Evolutionary conservation across 106 monocot genomes (phyloP), one percentile per base, ranked within the genome.

Genomic region (Chionographis japonica): DNA sequence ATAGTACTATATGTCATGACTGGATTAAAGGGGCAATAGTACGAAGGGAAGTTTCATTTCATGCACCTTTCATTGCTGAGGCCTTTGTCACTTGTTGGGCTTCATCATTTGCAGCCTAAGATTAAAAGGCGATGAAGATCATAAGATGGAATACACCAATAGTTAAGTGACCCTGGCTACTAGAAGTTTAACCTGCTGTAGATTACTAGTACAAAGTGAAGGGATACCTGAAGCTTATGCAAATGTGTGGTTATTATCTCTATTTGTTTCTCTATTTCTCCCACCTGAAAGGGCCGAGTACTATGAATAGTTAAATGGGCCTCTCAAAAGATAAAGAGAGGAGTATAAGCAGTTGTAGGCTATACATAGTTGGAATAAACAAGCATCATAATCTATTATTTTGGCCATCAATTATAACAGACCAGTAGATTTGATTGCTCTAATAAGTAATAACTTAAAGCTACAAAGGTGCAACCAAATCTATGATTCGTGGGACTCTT

Each of bases 21-120:
- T 19, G 40, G 8, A 10, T 16, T 37, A 67, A 65, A 54, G 17
- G 16, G 15, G 7, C 39, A 67, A 58, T 27, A 35, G 6, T 53
- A 54, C 37, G 17, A n/a, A 10, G 12, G 18, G 12, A 27, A 46
- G 12, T 8, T 61, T 38, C 4, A 38, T 15, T 17, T 11, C 12
- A 6, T n/a, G 52, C 57, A 89, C 85, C 85, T 75, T 82, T 82
- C 79, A 85, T 82, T 8, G 69, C 60, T 35, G 82, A 82, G 27
- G 89, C 85, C 56, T 80, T 85, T 50, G 89, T 89, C 19, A 63
- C 76, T 5, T 57, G 58, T 54, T 80, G 62, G 11, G 76, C 68
- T 62, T 78, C 75, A 16, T 80, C 58, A 66, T 85, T 89, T 70
- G 73, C 61, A 37, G 71, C 73, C 89, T 84, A 68, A 50, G 2